Conservation (phyloP, 2,329 filamentous ascomycete species). For the Colletotrichum tanaceti region DNA sequence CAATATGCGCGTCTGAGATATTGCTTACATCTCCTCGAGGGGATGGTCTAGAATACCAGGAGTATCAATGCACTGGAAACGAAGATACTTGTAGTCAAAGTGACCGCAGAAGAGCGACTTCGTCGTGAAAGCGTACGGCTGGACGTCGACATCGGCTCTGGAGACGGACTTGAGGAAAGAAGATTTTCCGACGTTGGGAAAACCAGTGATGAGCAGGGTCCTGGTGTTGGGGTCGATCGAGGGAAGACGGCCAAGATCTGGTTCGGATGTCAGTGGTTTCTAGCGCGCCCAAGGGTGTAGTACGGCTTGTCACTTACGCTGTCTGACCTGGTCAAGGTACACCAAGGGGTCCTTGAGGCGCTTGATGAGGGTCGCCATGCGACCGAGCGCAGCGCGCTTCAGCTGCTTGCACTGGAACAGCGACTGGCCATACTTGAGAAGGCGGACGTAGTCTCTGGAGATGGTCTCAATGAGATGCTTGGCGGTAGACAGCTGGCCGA, state of each 20-base stretch:
- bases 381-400: conserved; percentile 93
- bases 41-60: conserved; percentile 98
- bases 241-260: conserved; percentile 94
- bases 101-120: conserved; percentile 98
- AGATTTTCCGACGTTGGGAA: conserved; percentile 97
- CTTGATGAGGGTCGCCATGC: conserved; percentile 98
- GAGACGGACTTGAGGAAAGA: conserved; percentile 79
- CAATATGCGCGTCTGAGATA: not conserved
- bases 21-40: conserved; percentile 78
- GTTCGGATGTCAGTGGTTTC: not conserved
- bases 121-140: conserved; percentile 98
- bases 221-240: conserved; percentile 98
- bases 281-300: not conserved
- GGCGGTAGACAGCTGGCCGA: conserved; percentile 94
- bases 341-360: conserved; percentile 86
- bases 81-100: conserved; percentile 95
- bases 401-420: conserved; percentile 99
- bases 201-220: conserved; percentile 95
- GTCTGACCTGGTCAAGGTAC: conserved; percentile 59
- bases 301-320: conserved; percentile 47
- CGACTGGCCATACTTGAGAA: conserved; percentile 88
- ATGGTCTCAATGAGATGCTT: conserved; percentile 98
- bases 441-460: conserved; percentile 91
- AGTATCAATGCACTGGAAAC: conserved; percentile 94
- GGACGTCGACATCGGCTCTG: conserved; percentile 57